Conservation (phyloP, 176 grass and related monocot genomes). For the Melocanna baccifera region DNA sequence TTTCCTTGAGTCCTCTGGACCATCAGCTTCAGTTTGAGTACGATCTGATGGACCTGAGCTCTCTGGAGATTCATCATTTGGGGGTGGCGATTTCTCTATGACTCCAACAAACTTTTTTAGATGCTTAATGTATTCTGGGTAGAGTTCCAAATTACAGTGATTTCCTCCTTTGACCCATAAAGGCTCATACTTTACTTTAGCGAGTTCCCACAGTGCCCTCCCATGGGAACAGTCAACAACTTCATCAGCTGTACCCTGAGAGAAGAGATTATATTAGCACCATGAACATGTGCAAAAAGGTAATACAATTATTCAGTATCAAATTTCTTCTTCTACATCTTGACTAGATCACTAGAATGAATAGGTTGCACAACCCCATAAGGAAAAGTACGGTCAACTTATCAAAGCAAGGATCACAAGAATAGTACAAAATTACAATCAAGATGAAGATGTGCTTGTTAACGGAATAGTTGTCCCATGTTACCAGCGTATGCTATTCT, state of each 20-base stretch:
- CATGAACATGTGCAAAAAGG: neutral
- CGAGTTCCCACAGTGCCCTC: slow-evolving; percentile 77
- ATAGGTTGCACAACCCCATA: neutral
- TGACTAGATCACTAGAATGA: slow-evolving; percentile 11
- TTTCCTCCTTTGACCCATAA: slow-evolving; percentile 94
- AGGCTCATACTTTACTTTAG: slow-evolving; percentile 97
- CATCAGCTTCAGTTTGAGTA: slow-evolving; percentile 35
- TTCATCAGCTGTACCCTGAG: slow-evolving; percentile 85
- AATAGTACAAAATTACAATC: slow-evolving; percentile 4
- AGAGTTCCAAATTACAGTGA: slow-evolving; percentile 92
- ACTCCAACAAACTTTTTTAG: slow-evolving; percentile 82
- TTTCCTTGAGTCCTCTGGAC: slow-evolving; percentile 51
- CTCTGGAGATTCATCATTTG: slow-evolving; percentile 37
- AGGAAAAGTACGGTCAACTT: neutral
- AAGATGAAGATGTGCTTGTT: neutral
- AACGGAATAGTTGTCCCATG: neutral
- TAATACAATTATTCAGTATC: neutral
- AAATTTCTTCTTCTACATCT: neutral
- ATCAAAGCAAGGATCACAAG: neutral
- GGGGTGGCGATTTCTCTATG: slow-evolving; percentile 60
- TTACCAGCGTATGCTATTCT: neutral
- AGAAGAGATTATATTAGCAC: slow-evolving; percentile 18
- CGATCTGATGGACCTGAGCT: slow-evolving; percentile 34
- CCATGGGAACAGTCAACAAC: slow-evolving; percentile 93
- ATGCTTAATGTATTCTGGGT: slow-evolving; percentile 89